Base-by-base conservation (phyloP, 176 grass and related monocot species). In the Canna indica region DNA sequence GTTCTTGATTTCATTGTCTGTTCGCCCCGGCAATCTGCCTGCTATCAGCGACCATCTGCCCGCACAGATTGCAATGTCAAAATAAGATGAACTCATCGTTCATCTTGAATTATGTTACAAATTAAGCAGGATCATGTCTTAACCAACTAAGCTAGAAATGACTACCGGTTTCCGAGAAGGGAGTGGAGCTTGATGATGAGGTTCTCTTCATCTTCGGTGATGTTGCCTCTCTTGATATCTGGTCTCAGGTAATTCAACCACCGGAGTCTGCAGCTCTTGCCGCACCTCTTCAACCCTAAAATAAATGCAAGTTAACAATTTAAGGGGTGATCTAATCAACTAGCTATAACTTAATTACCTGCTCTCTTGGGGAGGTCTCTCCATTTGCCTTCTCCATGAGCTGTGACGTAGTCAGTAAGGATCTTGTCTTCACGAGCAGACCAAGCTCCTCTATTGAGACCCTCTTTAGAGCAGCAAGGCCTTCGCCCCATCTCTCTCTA, bases 261-360 rank as follows among this genome's bases (percentile, higher is more conserved):
- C 60, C 95, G 81, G 18, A 99, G 89, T 1, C 95, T 83, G 79
- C 95, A 99, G 80, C 95, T 99, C 87, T 99, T 99, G 63, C 95
- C 95, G 44, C 68, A 70, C 27, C 68, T 64, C 14, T 35, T 64
- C 50, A 54, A 1, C 50, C 50, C 50, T 54, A 9, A n/a, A n/a
- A n/a, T n/a, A n/a, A n/a, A n/a, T n/a, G n/a, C n/a, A n/a, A n/a
- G n/a, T n/a, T n/a, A n/a, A n/a, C n/a, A n/a, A n/a, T n/a, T n/a
- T n/a, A n/a, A n/a, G n/a, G n/a, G n/a, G n/a, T n/a, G n/a, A n/a
- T n/a, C n/a, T n/a, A n/a, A n/a, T n/a, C n/a, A n/a, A n/a, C n/a
- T n/a, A n/a, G n/a, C n/a, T n/a, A n/a, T n/a, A n/a, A n/a, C n/a
- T n/a, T n/a, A n/a, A 8, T 36, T 35, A 65, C 62, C 62, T 33